A percentile compares a stretch with the other conserved stretches of the same genome.
These are phyloP conservation scores for Penicillium sp. DNA, from an alignment of 2,329 filamentous ascomycete genomes.

Conservation along the genomic window DNA sequence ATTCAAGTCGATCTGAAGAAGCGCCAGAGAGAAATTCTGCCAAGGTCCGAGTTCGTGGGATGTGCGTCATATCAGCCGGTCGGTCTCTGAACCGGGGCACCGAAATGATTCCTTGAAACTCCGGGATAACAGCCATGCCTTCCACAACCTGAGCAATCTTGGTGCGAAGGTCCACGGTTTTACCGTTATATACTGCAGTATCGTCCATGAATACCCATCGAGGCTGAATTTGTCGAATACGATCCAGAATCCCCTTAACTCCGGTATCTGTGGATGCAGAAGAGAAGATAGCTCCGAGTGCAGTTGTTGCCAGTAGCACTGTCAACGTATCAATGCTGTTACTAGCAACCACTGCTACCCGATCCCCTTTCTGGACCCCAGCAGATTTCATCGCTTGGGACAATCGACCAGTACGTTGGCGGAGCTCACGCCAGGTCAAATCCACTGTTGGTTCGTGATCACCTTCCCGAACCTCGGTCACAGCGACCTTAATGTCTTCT, in stretches of 20 bases:
- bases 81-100: conserved; percentile 1
- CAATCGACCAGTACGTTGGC: conserved; percentile 59
- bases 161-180: conserved; percentile 67
- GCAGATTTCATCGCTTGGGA: conserved; percentile 65
- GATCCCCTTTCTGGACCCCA: conserved; percentile 70
- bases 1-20: conserved; percentile 44
- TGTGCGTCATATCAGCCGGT: background rate
- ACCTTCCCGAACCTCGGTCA: conserved; percentile 62
- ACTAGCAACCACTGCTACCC: conserved; percentile 72
- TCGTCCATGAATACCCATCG: conserved; percentile 81
- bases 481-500: conserved; percentile 68
- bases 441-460: conserved; percentile 39
- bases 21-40: background rate
- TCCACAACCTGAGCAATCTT: conserved; percentile 71
- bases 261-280: conserved; percentile 81
- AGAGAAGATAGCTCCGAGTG: conserved; percentile 73
- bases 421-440: conserved; percentile 68
- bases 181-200: conserved; percentile 75
- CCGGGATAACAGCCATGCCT: conserved; percentile 61
- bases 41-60: background rate
- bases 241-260: conserved; percentile 72
- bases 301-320: conserved; percentile 68
- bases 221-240: conserved; percentile 72
- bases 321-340: conserved; percentile 73
- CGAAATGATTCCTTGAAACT: conserved; percentile 56